phyloP scores from a whole-genome alignment of 768 basidiomycete genomes.

The Termitomyces sp. region DNA sequence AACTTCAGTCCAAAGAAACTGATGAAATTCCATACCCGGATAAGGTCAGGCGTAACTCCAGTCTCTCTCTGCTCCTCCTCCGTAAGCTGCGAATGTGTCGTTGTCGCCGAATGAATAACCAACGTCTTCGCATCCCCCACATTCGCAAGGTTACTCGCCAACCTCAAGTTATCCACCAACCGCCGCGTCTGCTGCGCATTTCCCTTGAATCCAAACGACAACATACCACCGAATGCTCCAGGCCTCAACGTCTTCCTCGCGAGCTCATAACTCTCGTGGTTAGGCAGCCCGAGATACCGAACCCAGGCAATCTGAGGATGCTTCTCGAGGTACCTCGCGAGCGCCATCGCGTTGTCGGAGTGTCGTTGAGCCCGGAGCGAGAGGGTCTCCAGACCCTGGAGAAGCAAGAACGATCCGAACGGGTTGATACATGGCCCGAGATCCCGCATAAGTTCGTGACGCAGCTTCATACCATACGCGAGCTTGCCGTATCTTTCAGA shows the following conservation, averaged over 20 bases:
- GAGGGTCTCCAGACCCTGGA: constrained; percentile 80
- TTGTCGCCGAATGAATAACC: constrained; percentile 73
- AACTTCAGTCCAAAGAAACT: not conserved
- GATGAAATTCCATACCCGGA: constrained; percentile 43
- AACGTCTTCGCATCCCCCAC: constrained; percentile 76
- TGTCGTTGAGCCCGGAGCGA: constrained; percentile 69
- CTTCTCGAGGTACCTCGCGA: constrained; percentile 58
- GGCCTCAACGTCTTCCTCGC: constrained; percentile 54
- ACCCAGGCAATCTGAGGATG: constrained; percentile 74
- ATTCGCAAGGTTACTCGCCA: constrained; percentile 73
- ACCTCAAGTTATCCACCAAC: constrained; percentile 63
- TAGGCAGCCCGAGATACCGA: constrained; percentile 65
- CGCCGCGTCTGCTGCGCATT: constrained; percentile 44
- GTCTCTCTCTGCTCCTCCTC: constrained; percentile 54
- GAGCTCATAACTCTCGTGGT: constrained; percentile 54
- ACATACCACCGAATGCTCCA: constrained; percentile 62
- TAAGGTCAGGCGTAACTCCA: constrained; percentile 76
- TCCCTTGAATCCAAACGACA: constrained; percentile 78
- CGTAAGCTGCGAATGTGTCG: constrained; percentile 71
- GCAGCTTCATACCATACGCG: constrained; percentile 62
- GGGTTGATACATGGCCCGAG: constrained; percentile 65
- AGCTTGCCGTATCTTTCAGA: constrained; percentile 58
- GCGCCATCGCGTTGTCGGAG: constrained; percentile 62
- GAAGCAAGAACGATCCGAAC: constrained; percentile 67
- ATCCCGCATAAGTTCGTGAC: constrained; percentile 60